Evolutionary conservation across 371 early-diverging fungal species (phyloP).

Genomic region (Parasitella parasitica): DNA sequence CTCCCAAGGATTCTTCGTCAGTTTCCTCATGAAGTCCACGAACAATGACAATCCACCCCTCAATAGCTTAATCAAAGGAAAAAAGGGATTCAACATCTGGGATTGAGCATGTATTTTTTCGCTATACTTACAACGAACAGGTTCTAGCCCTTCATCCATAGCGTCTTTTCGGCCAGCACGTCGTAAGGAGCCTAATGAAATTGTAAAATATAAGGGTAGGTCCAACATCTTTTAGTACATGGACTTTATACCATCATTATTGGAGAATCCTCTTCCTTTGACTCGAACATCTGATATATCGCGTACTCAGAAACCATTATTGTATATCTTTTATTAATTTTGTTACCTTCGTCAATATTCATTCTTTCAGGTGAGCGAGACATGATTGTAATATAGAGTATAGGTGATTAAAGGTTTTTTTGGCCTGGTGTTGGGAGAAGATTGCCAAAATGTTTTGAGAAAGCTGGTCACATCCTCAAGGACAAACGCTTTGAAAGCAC

Average conservation of each 20-base stretch:
- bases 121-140: conserved; percentile 62
- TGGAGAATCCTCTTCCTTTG: conserved; percentile 14
- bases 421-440: background rate
- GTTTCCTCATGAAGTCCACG: conserved; percentile 94
- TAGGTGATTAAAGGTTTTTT: background rate
- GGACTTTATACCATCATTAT: conserved; percentile 3
- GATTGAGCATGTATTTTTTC: background rate
- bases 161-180: conserved; percentile 15
- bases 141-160: conserved; percentile 33
- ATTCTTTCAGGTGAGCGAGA: conserved; percentile 49
- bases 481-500: no score
- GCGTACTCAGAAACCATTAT: background rate
- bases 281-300: conserved; percentile 10
- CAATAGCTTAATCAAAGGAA: conserved; percentile 61
- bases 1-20: conserved; percentile 87
- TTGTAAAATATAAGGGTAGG: background rate
- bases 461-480: background rate
- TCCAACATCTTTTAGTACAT: conserved; percentile 9
- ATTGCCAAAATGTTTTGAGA: background rate
- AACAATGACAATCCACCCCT: conserved; percentile 94
- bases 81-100: background rate
- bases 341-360: conserved; percentile 60
- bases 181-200: conserved; percentile 2
- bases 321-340: background rate
- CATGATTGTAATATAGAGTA: conserved; percentile 8